Evolutionary conservation across 306 rosid genomes (phyloP), one percentile per base, ranked within the genome.

Genomic region (Trifolium repens): DNA sequence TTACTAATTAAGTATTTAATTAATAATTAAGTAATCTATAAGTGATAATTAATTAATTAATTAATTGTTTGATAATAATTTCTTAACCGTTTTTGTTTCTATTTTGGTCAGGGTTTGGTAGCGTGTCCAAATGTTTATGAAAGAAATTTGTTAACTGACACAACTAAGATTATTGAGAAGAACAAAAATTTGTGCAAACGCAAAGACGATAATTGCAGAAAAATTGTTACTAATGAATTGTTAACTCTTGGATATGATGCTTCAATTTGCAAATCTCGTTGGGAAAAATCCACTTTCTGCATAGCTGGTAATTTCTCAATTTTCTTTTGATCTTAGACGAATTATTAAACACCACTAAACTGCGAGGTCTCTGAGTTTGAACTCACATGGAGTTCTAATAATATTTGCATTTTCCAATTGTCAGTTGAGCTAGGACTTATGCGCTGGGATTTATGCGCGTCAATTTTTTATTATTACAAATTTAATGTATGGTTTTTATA

Each of bases 251-350:
- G 96, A 73, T 91, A 90, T 70, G 94, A 91, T 73, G 90, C 97
- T 27, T 88, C 91, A 1, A 14, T 90, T 59, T 90, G 97, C 88
- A 91, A 87, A 81, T 88, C 96, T 73, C 93, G 92, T 66, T 94
- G 98, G 98, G 90, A 89, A 58, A 94, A 94, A 81, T 84, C 91
- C 4, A 67, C 88, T 49, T 78, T 84, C 69, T 82, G 44, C 64
- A 93, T 91, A 5, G 84, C 96, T 0, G 98, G 98, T 67, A 58
- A 58, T 58, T 57, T 22, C 15, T 22, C 35, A 32, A 32, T 32
- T 4, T 32, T 32, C 35, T 32, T 32, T 4, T 32, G 6, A 32
- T 32, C 35, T 32, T 1, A 32, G 35, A 5, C 1, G 4, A 32
- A 32, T 32, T 32, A 6, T 32, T 32, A 32, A 32, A 32, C 35